Evolutionary conservation across 345 rosid species (phyloP), one percentile per base, ranked within the genome.

Genomic region (Hibiscus mutabilis): DNA sequence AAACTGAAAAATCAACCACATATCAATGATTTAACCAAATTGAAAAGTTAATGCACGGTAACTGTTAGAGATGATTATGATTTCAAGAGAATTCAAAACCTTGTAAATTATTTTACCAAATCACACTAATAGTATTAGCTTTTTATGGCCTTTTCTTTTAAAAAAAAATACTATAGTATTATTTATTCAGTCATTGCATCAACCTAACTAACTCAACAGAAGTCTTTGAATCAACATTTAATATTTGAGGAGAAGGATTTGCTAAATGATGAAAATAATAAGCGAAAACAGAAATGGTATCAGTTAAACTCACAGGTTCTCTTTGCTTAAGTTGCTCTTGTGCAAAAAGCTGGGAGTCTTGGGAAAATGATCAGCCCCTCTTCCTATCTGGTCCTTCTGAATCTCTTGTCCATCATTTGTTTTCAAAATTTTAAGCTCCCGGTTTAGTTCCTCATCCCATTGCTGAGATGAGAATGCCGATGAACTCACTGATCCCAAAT

Each of bases 321-420:
- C 97, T 86, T 86, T 91, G 85, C 75, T 88, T 74, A 87, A 83
- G 76, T 64, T 85, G 79, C 69, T 73, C 55, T 82, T 85, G 66
- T 95, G 99, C 80, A 95, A 78, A 79, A 89, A 75, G 80, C 99
- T 92, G 14, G 99, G 99, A 60, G 97, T 89, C 76, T 87, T 84
- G 25, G 96, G 91, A 74, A 78, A 84, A 46, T 78, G 80, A 53
- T 84, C 85, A 49, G 75, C 83, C 76, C 72, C 79, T 83, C 74
- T 87, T 73, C 79, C 74, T 0, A 71, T 74, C 74, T 80, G 80
- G 70, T 88, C 94, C 85, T 85, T 87, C 57, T 81, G 86, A 47
- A 80, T 74, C 66, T 66, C 84, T 74, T 77, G 84, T 51, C 69
- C 82, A 3, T 87, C 92, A 44, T 82, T 77, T 68, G 87, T 82